These are phyloP conservation scores for Globisporangium sylvaticum DNA, from an alignment of 352 stramenopile species.

Conservation along the genomic window DNA sequence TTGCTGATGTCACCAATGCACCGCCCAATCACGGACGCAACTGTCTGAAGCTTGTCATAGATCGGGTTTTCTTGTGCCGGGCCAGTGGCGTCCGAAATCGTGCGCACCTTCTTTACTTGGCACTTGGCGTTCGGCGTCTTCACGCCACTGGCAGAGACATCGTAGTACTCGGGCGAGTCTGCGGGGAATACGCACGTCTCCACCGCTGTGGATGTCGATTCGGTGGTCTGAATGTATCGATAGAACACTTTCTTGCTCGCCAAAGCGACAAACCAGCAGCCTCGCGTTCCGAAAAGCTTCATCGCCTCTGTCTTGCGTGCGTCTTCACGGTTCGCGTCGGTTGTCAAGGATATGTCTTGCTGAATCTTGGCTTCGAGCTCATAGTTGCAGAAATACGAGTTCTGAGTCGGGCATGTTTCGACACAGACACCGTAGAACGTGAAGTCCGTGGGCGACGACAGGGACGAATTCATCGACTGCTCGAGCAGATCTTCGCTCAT, in stretches of 20 bases:
- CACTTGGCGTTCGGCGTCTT: constrained; percentile 61
- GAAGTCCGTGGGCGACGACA: constrained; percentile 35
- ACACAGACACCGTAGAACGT: constrained; percentile 79
- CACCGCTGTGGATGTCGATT: constrained; percentile 52
- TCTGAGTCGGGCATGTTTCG: constrained; percentile 32
- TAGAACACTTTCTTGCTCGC: constrained; percentile 68
- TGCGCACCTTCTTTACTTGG: constrained; percentile 64
- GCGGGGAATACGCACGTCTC: constrained; percentile 70
- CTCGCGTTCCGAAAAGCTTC: constrained; percentile 28
- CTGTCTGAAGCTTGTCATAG: constrained; percentile 61
- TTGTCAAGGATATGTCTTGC: constrained; percentile 32
- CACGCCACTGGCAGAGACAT: constrained; percentile 36
- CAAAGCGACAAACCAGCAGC: constrained; percentile 72
- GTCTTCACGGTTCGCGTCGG: constrained; percentile 32
- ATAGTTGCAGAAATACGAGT: constrained; percentile 74
- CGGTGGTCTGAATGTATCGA: constrained; percentile 68
- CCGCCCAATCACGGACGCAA: constrained; percentile 40
- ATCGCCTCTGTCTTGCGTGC: constrained; percentile 41
- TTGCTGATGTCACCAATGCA: constrained; percentile 68
- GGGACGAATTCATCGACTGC: constrained; percentile 39
- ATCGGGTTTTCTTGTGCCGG: constrained; percentile 71
- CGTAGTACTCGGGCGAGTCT: constrained; percentile 68
- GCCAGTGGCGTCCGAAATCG: constrained; percentile 42
- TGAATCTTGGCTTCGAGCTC: constrained; percentile 55
- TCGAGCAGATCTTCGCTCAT: constrained; percentile 75